A percentile compares a stretch with the other conserved stretches of the same genome.
Evolutionary conservation across 768 basidiomycete species (phyloP).

Genomic region (Boletus sp.): DNA sequence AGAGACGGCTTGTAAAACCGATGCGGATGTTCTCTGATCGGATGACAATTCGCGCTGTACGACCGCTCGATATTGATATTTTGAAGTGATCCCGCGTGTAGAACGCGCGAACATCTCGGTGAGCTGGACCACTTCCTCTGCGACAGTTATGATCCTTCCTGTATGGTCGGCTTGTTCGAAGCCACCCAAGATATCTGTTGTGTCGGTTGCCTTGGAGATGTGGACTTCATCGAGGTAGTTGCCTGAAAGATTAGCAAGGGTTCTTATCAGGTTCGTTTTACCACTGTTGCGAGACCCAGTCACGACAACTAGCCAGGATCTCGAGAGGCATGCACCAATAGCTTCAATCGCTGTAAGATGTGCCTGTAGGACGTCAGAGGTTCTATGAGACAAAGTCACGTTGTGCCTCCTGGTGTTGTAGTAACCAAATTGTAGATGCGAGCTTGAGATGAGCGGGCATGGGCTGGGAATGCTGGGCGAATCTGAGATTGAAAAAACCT

Average conservation of each 20-base stretch:
- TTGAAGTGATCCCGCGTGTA: conserved; percentile 17
- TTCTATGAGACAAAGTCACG: conserved; percentile 35
- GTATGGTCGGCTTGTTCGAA: conserved; percentile 84
- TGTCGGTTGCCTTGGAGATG: conserved; percentile 85
- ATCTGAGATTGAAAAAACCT: conserved; percentile 40
- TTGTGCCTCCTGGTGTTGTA: conserved; percentile 38
- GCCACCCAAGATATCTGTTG: conserved; percentile 89
- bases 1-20: conserved; percentile 24
- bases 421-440: conserved; percentile 64
- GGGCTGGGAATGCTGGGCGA: conserved; percentile 40
- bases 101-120: conserved; percentile 40
- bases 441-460: conserved; percentile 36
- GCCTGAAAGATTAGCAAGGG: conserved; percentile 70
- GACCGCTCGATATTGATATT: conserved; percentile 11
- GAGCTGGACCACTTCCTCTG: conserved; percentile 40
- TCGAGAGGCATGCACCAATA: conserved; percentile 64
- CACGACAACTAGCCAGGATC: conserved; percentile 87
- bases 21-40: conserved; percentile 12
- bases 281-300: conserved; percentile 72
- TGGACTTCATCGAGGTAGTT: conserved; percentile 65
- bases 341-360: conserved; percentile 72
- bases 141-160: conserved; percentile 35
- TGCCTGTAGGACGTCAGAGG: conserved; percentile 53
- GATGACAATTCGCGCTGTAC: conserved; percentile 19
- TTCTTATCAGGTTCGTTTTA: conserved; percentile 72